These are phyloP conservation scores for Penicillium sp. DNA, from an alignment of 2,329 filamentous ascomycete species.

Conservation along the genomic window DNA sequence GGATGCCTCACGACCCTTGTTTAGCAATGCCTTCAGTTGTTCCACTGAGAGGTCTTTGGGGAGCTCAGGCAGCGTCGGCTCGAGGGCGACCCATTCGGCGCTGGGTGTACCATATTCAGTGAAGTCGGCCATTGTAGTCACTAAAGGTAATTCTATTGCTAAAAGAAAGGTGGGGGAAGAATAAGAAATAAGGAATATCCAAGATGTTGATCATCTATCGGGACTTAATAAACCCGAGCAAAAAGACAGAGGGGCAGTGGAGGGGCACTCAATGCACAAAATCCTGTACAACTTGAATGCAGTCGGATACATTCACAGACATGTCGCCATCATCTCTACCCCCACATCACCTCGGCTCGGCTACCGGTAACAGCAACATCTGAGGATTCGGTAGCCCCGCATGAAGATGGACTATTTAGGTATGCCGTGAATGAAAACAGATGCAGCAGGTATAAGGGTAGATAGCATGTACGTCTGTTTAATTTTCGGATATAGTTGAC, in stretches of 20 bases:
- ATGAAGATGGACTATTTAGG: background rate
- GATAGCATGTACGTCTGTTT: background rate
- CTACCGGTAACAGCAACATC: background rate
- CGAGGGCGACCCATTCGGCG: constrained; percentile 40
- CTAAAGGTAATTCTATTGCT: background rate
- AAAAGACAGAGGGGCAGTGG: background rate
- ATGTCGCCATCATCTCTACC: background rate
- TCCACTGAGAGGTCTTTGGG: constrained; percentile 17
- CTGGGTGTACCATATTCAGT: constrained; percentile 37
- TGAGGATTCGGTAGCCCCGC: constrained; percentile 2
- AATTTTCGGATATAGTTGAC: background rate
- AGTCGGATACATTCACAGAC: background rate
- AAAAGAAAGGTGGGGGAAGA: background rate
- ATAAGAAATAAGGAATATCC: no score
- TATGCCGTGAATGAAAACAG: background rate
- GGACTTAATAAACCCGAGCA: background rate
- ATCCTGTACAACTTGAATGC: background rate
- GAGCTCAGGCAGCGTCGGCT: constrained; percentile 25
- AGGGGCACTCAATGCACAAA: background rate
- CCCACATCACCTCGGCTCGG: constrained; percentile 15
- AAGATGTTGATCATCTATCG: background rate
- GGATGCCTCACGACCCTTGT: constrained; percentile 28
- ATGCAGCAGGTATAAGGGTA: background rate
- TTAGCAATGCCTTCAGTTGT: constrained; percentile 22
- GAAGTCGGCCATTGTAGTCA: constrained; percentile 31